Conservation (phyloP, 2,329 filamentous ascomycete species). For the Calonectria fujianensis region DNA sequence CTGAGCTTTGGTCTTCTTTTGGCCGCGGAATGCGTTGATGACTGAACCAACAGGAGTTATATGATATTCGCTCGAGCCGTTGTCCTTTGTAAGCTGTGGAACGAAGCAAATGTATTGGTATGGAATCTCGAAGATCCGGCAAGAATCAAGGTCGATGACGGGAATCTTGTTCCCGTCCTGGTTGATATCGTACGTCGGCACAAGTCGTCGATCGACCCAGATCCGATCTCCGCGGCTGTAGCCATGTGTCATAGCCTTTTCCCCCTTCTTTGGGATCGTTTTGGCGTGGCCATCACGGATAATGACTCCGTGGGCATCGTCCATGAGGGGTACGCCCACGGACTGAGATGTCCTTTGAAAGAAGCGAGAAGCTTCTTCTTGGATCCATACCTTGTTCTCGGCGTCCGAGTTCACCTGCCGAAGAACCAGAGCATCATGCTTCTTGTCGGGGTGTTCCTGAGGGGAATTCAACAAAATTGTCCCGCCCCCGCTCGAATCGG, state of each 20-base stretch:
- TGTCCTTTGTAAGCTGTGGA: constrained; percentile 38
- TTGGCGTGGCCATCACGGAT: constrained; percentile 41
- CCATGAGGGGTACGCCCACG: constrained; percentile 29
- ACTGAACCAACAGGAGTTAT: constrained; percentile 33
- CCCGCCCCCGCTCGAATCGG: constrained; percentile 17
- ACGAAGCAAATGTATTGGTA: constrained; percentile 46
- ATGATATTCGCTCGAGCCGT: constrained; percentile 30
- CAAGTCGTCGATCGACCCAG: constrained; percentile 42
- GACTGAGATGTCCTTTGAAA: constrained; percentile 31
- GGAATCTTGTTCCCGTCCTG: constrained; percentile 37
- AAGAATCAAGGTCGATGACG: constrained; percentile 45
- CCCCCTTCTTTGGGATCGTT: constrained; percentile 31
- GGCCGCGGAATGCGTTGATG: constrained; percentile 33
- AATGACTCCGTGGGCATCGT: constrained; percentile 47
- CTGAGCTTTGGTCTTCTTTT: constrained; percentile 37
- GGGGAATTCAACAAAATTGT: constrained; percentile 45
- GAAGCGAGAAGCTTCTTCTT: constrained; percentile 31
- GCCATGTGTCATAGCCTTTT: constrained; percentile 19
- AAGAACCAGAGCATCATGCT: constrained; percentile 35
- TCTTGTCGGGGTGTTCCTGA: constrained; percentile 24
- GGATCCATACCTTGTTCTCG: constrained; percentile 44
- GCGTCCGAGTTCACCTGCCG: constrained; percentile 44
- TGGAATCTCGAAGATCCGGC: constrained; percentile 40
- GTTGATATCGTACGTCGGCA: constrained; percentile 32
- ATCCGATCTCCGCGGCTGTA: constrained; percentile 45